phyloP scores from a whole-genome alignment of 2,329 filamentous ascomycete species.

The Aspergillus floridensis region DNA sequence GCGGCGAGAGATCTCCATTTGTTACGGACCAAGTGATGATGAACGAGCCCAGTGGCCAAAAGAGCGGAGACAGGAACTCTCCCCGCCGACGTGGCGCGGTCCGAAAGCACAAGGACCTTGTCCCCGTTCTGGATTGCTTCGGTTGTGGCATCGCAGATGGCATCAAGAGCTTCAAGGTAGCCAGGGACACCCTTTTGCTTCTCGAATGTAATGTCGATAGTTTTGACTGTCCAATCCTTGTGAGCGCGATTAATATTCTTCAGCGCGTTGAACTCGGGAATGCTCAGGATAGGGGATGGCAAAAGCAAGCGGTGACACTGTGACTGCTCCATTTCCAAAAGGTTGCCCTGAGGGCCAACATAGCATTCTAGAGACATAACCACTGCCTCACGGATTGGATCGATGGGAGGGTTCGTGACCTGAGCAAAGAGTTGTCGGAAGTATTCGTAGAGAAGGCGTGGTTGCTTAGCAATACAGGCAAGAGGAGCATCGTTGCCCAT shows the following conservation, averaged over 20 bases:
- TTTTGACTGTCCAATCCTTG: conserved; percentile 80
- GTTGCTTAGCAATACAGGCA: conserved; percentile 84
- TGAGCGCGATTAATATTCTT: conserved; percentile 72
- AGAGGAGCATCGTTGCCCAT: conserved; percentile 97
- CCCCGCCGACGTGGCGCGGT: conserved; percentile 78
- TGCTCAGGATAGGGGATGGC: conserved; percentile 82
- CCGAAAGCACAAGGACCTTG: conserved; percentile 84
- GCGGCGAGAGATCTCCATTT: conserved; percentile 91
- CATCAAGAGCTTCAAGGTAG: conserved; percentile 82
- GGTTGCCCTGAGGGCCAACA: conserved; percentile 90
- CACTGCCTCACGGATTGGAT: conserved; percentile 93
- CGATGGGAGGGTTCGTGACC: conserved; percentile 96
- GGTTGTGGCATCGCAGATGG: conserved; percentile 81
- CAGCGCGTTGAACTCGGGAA: conserved; percentile 85
- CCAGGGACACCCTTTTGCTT: conserved; percentile 79
- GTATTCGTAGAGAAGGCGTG: conserved; percentile 89
- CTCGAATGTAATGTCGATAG: conserved; percentile 89
- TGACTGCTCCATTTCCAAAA: conserved; percentile 86
- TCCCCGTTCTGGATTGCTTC: conserved; percentile 79
- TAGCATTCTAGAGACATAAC: conserved; percentile 98
- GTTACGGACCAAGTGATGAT: conserved; percentile 92
- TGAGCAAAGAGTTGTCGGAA: conserved; percentile 97
- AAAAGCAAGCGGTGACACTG: conserved; percentile 85
- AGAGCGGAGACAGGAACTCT: conserved; percentile 83
- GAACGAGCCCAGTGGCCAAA: conserved; percentile 86